Conservation (phyloP, 1,284 basidiomycete genomes). For the Trametes versicolor region DNA sequence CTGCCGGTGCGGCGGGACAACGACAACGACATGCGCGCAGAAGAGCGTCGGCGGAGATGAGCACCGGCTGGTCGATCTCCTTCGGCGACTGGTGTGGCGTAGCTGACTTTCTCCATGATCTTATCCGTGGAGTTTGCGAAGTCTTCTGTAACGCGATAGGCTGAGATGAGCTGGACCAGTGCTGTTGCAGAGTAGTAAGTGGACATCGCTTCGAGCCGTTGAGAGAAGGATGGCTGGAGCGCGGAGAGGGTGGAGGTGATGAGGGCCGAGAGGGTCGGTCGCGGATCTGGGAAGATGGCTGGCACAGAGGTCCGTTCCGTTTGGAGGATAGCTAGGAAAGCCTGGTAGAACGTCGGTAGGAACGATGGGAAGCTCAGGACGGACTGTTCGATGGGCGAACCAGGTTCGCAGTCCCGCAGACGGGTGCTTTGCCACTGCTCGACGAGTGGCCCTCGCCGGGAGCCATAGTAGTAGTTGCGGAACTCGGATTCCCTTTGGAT, state of each 20-base stretch:
- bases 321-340: constrained; percentile 73
- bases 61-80: constrained; percentile 19
- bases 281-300: constrained; percentile 84
- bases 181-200: constrained; percentile 70
- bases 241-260: constrained; percentile 82
- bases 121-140: constrained; percentile 79
- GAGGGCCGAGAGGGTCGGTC: constrained; percentile 78
- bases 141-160: constrained; percentile 81
- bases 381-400: constrained; percentile 38
- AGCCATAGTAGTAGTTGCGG: constrained; percentile 91
- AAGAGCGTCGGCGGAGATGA: constrained; percentile 54
- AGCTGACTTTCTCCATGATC: constrained; percentile 78
- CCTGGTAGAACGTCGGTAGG: constrained; percentile 76
- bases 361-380: constrained; percentile 66
- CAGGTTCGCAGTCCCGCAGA: constrained; percentile 59
- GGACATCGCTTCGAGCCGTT: constrained; percentile 75
- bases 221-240: constrained; percentile 82
- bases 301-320: constrained; percentile 80
- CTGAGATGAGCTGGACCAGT: constrained; percentile 75
- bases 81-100: constrained; percentile 45
- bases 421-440: constrained; percentile 72
- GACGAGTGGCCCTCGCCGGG: constrained; percentile 71
- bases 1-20: constrained; percentile 69
- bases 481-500: constrained; percentile 94
- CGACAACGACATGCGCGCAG: constrained; percentile 80